phyloP scores from a whole-genome alignment of 1,139 yeast species.

The Yamadazyma atmosphaerica region DNA sequence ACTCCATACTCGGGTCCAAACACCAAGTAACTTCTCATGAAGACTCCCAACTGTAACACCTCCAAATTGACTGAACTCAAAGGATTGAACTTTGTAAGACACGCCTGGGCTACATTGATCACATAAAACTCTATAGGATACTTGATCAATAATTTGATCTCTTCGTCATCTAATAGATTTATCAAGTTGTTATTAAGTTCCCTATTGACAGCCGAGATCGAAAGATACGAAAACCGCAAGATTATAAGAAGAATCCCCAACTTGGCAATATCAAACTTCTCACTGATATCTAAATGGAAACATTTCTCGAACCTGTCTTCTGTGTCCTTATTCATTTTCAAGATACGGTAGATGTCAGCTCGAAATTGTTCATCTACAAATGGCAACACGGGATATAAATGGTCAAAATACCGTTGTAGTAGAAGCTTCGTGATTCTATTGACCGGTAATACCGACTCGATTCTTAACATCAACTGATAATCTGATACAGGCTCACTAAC shows the following conservation, averaged over 20 bases:
- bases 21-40: constrained; percentile 8
- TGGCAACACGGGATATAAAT: constrained; percentile 48
- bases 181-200: constrained; percentile 1
- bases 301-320: constrained; percentile 5
- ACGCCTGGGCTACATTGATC: constrained; percentile 35
- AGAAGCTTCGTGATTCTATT: constrained; percentile 9
- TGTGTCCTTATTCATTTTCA: constrained; percentile 18
- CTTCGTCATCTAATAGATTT: neutral
- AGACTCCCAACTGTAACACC: constrained; percentile 10
- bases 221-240: constrained; percentile 23
- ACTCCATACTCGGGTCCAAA: constrained; percentile 10
- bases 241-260: constrained; percentile 24
- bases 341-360: constrained; percentile 16
- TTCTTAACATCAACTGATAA: neutral
- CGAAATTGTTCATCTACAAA: constrained; percentile 40
- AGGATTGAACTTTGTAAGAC: constrained; percentile 38
- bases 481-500: neutral
- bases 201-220: constrained; percentile 13
- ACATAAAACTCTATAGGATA: constrained; percentile 28
- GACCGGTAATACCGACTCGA: neutral
- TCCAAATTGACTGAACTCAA: constrained; percentile 3
- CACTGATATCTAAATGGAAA: constrained; percentile 1
- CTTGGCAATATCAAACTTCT: constrained; percentile 21
- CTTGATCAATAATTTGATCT: neutral
- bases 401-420: constrained; percentile 41